These are phyloP conservation scores for Alternaria arbusti DNA, from an alignment of 2,329 filamentous ascomycete genomes.

Conservation along the genomic window DNA sequence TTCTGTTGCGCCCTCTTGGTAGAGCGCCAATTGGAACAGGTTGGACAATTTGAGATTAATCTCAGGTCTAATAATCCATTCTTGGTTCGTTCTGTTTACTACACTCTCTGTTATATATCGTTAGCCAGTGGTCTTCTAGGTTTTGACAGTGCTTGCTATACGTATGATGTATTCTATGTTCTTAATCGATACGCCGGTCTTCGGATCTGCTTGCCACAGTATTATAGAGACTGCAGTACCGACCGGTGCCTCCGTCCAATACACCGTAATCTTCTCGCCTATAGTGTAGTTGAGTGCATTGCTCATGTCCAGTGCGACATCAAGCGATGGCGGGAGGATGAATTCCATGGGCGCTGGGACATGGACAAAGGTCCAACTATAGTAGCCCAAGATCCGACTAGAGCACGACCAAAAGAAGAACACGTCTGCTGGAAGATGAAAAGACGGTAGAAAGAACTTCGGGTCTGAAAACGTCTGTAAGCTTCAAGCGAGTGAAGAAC, in stretches of 20 bases:
- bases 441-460: background rate
- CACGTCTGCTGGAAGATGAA: too few species aligned
- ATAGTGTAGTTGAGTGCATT: background rate
- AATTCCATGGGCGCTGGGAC: background rate
- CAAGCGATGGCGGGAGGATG: background rate
- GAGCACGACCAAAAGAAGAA: background rate
- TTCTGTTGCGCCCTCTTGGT: background rate
- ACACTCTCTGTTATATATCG: background rate
- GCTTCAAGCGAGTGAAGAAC: background rate
- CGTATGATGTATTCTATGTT: background rate
- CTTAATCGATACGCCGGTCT: background rate
- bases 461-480: background rate
- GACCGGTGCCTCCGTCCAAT: background rate
- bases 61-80: background rate
- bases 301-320: background rate
- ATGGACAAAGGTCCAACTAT: background rate
- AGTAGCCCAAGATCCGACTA: background rate
- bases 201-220: background rate
- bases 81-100: background rate
- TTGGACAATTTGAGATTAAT: background rate
- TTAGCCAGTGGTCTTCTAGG: background rate
- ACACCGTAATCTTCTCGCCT: background rate
- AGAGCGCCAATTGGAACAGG: background rate
- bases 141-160: background rate
- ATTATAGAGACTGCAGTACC: background rate